Percentiles rank a stretch among this genome's conserved stretches.
These are phyloP conservation scores for Infundibulicybe gibba DNA, from an alignment of 768 basidiomycete genomes.

Conservation along the genomic window DNA sequence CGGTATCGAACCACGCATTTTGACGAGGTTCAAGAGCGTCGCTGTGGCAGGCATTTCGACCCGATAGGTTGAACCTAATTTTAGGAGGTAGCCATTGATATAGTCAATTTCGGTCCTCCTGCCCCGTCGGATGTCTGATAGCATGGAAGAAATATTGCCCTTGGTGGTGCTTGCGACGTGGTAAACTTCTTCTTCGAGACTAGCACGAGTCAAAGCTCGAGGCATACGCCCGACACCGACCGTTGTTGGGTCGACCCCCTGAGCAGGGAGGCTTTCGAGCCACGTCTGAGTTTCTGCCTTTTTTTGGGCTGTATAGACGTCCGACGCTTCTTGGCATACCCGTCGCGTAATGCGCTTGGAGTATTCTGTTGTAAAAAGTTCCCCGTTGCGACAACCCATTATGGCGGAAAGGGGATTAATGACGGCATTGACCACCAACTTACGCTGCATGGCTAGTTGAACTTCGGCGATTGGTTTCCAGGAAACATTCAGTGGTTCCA, in stretches of 20 bases:
- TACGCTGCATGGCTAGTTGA: conserved; percentile 69
- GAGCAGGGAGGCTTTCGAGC: conserved; percentile 23
- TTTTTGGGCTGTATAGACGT: conserved; percentile 52
- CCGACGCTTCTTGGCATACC: conserved; percentile 72
- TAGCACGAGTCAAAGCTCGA: conserved; percentile 33
- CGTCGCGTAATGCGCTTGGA: conserved; percentile 41
- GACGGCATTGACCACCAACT: conserved; percentile 76
- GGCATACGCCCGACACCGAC: conserved; percentile 38
- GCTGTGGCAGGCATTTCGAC: conserved; percentile 57
- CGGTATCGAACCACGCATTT: conserved; percentile 54
- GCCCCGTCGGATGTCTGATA: conserved; percentile 63
- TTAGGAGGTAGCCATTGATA: conserved; percentile 78
- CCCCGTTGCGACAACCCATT: conserved; percentile 77
- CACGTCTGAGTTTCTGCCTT: conserved; percentile 35
- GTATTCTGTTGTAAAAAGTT: conserved; percentile 46
- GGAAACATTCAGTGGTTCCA: conserved; percentile 51
- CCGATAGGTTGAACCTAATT: conserved; percentile 52
- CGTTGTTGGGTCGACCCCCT: conserved; percentile 20
- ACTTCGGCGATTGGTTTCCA: conserved; percentile 69
- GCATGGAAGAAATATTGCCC: conserved; percentile 78
- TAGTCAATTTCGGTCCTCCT: conserved; percentile 73
- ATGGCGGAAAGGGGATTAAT: conserved; percentile 88
- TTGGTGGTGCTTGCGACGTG: conserved; percentile 56
- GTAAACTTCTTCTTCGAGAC: conserved; percentile 53
- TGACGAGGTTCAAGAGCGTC: conserved; percentile 54